Evolutionary conservation across 2,329 filamentous ascomycete species (phyloP), one percentile per base, ranked within the genome.

Genomic region (Apiospora kogelbergensis): DNA sequence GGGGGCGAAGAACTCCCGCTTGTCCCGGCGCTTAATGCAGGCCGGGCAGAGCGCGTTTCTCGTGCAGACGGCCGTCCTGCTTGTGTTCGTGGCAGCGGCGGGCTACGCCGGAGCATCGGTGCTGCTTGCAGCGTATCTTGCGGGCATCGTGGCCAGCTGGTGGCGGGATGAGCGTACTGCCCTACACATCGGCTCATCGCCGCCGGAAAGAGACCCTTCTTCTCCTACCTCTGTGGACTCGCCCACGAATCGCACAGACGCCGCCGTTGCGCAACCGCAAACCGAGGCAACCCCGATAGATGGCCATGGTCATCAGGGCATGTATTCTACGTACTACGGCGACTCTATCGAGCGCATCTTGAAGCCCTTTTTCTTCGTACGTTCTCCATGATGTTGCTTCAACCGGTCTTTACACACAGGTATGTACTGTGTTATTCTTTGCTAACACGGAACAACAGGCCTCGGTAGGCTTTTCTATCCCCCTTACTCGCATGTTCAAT

Each of bases 391-490:
- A 13, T 20, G 30, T 26, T 20, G 1, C 15, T 9, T 15, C 48
- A 46, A 30, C 13, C 44, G 9, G n/a, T 64, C n/a, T 40, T 42
- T 33, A 20, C 10, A 2, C 24, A n/a, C n/a, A n/a, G n/a, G n/a
- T 33, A 10, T 26, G 48, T 30, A 13, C 11, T 6, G 15, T 24
- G 3, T 5, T 48, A 5, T 6, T 11, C 6, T 48, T 22, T 6
- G 24, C 26, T 57, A 10, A 57, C 71, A 74, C 7, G 74, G 44
- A 26, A 1, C 0, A 1, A 0, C 22, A 85, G 83, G 83, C 86
- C 0, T 88, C 86, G 0, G 91, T 95, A 44, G 93, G 93, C 0
- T 95, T 95, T 76, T 90, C 92, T 0, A 92, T 96, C 1, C 93
- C 93, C 0, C 90, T 95, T 40, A 88, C 86, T 0, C 80, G 87